Evolutionary conservation across 2,329 filamentous ascomycete genomes (phyloP).

Genomic region (Amauroascus niger): DNA sequence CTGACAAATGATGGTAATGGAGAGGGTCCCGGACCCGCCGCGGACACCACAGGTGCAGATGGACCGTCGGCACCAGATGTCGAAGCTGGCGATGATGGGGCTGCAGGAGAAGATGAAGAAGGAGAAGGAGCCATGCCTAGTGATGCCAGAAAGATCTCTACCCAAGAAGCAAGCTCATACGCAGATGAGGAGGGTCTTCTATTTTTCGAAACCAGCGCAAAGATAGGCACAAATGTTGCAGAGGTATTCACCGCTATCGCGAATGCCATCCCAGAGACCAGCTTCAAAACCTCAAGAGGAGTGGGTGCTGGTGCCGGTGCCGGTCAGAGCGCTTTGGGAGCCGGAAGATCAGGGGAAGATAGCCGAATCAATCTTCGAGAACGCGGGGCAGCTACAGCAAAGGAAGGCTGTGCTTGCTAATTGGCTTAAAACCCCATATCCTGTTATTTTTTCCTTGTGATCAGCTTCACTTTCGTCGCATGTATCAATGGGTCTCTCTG

Average conservation of each 20-base stretch:
- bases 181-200: conserved; percentile 88
- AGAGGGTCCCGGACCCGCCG: conserved; percentile 1
- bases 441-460: background rate
- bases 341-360: conserved; percentile 37
- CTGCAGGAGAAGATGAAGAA: conserved; percentile 40
- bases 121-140: conserved; percentile 49
- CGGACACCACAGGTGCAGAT: conserved; percentile 1
- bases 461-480: conserved; percentile 6
- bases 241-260: conserved; percentile 98
- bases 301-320: conserved; percentile 47
- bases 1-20: conserved; percentile 67
- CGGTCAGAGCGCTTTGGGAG: conserved; percentile 49
- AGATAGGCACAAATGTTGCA: conserved; percentile 86
- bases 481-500: conserved; percentile 3
- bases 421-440: background rate
- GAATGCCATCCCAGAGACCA: conserved; percentile 95
- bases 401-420: conserved; percentile 85
- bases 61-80: conserved; percentile 2
- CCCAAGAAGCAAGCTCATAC: conserved; percentile 83
- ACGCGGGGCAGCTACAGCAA: conserved; percentile 61
- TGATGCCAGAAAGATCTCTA: conserved; percentile 78
- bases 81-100: conserved; percentile 37
- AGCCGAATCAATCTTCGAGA: conserved; percentile 72
- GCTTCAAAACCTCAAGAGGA: conserved; percentile 74
- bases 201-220: conserved; percentile 97